A percentile compares a stretch with the other conserved stretches of the same genome.
Conservation (phyloP, 441 rosid species). For the Corymbia citriodora region DNA sequence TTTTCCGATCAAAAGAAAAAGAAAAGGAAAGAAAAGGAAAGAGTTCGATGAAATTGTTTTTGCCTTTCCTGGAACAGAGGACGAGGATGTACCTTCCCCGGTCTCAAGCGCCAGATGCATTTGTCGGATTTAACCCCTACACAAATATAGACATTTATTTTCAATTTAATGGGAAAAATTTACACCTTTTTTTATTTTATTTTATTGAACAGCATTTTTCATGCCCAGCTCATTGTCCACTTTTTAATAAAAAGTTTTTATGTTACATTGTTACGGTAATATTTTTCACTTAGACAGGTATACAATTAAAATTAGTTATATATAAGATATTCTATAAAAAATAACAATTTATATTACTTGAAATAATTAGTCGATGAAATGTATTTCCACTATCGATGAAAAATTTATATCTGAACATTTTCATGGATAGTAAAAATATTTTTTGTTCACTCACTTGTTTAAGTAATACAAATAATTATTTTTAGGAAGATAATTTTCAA, state of each 20-base stretch:
- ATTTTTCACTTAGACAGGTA: neutral
- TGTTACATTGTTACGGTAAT: neutral
- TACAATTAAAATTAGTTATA: neutral
- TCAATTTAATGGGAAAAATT: neutral
- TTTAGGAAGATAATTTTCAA: accelerated
- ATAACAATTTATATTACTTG: accelerated
- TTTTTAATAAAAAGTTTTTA: too few relatives aligned
- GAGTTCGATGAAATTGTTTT: too few relatives aligned
- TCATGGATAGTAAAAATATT: accelerated
- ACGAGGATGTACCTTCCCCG: neutral
- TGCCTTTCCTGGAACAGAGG: neutral
- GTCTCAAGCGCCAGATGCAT: neutral
- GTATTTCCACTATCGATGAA: accelerated
- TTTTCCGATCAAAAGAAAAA: too few relatives aligned
- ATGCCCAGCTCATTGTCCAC: neutral
- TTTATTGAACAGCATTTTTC: neutral
- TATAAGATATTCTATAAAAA: accelerated
- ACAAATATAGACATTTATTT: neutral
- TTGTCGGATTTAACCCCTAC: accelerated
- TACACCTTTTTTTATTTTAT: too few relatives aligned
- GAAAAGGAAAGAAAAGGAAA: too few relatives aligned
- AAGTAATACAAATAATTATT: accelerated
- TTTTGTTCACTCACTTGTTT: accelerated
- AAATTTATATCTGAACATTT: neutral
- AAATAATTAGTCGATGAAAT: neutral